Evolutionary conservation across 352 stramenopile genomes (phyloP), one percentile per base, ranked within the genome.

Genomic region (Thalassiosira hispida): DNA sequence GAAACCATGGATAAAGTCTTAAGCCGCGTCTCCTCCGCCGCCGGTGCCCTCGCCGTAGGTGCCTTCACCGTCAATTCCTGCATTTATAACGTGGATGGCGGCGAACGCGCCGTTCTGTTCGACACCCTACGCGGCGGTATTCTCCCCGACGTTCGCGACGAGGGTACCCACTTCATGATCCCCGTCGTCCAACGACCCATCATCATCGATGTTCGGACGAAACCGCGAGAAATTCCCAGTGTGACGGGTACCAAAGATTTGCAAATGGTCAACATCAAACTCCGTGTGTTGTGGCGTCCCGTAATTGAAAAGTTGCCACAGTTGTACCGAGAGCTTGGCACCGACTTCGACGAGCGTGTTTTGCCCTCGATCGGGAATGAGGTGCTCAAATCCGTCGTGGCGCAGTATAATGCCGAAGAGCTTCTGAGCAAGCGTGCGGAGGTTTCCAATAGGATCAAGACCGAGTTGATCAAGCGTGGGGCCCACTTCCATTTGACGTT

Each of bases 161-260:
- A 99, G 90, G 98, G 98, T 81, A 99, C 97, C 71, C 97, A 99
- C 91, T 99, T 99, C 84, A 96, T 98, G 85, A 98, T 99, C 80
- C 98, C 98, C 23, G 96, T 98, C 74, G 35, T 93, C 33, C 91
- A 99, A 92, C 97, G 97, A 81, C 97, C 97, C 29, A 97, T 97
- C 70, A 98, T 99, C 73, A 96, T 99, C 52, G 97, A 99, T 86
- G 95, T 99, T 70, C 95, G 98, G 73, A 98, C 96, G 33, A 98
- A 97, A 78, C 97, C 98, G 56, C 93, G 97, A 55, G 96, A 98
- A 79, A 99, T 99, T 84, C 97, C 95, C n/a, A 95, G 85, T 57
- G 74, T 94, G 14, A 94, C 89, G 11, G 89, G 97, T 81, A 99
- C 98, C 20, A 99, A 99, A 92, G 98, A 99, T 94, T 89, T 99